Base-by-base conservation (phyloP, 2,329 filamentous ascomycete species). In the Phialophora macrospora region DNA sequence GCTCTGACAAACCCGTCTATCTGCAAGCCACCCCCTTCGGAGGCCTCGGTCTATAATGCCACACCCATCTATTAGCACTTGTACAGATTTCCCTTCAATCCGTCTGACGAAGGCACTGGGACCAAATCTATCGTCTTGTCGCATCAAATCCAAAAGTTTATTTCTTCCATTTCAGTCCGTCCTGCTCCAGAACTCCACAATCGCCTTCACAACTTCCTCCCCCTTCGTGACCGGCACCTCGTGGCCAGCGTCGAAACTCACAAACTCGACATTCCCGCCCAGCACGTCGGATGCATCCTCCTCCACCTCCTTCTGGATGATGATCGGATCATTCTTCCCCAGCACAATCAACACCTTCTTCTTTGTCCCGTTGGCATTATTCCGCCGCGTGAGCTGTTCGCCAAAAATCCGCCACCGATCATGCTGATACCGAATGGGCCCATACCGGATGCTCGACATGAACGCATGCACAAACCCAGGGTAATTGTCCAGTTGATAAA, bases 401-500 rank as follows among this genome's bases (percentile, higher is more conserved):
- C 84, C 82, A 34, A 93, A 80, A 1, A 80, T 77, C 26, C 74
- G 74, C 90, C 90, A 94, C 49, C 86, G 81, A 44, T 81, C 80
- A 62, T 87, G 83, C 69, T 89, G 84, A 12, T 84, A 83, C 67
- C 88, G 86, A 24, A 93, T 87, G 0, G 91, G 91, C 1, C 88
- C 88, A 72, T 90, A 78, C 22, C 87, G 83, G 70, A 94, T 88
- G 32, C 85, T 87, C 64, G 87, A 90, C 72, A 92, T 84, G 72
- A 93, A 93, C 0, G 90, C 85, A 2, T 81, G 80, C 4, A 92
- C 80, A 72, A 92, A 93, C 0, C 90, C 91, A 0, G 75, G 73
- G 74, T 94, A 90, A 30, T 84, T 74, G 41, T 82, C 79, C 22
- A 92, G 78, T 76, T 94, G 91, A 89, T 90, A 93, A 54, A 80